Percentiles rank a stretch among this genome's conserved stretches.
Conservation (phyloP, 768 basidiomycete species). For the Neoboletus brunneissimus region DNA sequence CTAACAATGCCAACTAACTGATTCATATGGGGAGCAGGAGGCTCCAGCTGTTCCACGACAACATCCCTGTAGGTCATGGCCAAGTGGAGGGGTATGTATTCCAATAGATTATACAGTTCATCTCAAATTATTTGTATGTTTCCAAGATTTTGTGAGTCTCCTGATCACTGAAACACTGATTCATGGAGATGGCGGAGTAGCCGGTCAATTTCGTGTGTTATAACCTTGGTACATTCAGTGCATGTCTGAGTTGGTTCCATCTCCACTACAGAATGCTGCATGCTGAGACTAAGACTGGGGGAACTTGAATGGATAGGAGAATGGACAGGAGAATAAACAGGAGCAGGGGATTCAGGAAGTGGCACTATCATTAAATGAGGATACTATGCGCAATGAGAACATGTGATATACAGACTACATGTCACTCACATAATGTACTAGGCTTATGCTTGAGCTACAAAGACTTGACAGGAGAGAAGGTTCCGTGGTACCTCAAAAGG, state of each 20-base stretch:
- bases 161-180: slow-evolving; percentile 55
- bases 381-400: slow-evolving; percentile 21
- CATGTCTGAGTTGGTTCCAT: slow-evolving; percentile 42
- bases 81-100: too few relatives aligned
- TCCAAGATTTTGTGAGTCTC: slow-evolving; percentile 64
- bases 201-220: slow-evolving; percentile 51
- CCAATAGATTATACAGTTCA: slow-evolving; percentile 50
- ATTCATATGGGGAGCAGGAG: too few relatives aligned
- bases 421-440: slow-evolving; percentile 38
- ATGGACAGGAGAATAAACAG: slow-evolving; percentile 29
- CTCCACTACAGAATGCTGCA: slow-evolving; percentile 44
- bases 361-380: slow-evolving; percentile 33
- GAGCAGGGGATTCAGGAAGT: slow-evolving; percentile 19
- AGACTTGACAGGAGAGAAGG: slow-evolving; percentile 57
- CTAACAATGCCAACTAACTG: too few relatives aligned
- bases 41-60: too few relatives aligned
- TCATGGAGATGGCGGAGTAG: slow-evolving; percentile 58
- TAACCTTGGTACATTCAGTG: slow-evolving; percentile 38
- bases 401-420: background rate
- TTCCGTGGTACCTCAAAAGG: slow-evolving; percentile 45
- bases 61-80: too few relatives aligned
- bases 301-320: slow-evolving; percentile 46
- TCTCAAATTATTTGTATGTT: slow-evolving; percentile 69
- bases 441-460: slow-evolving; percentile 18
- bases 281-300: slow-evolving; percentile 48